Evolutionary conservation across 1,139 yeast species (phyloP), one percentile per base, ranked within the genome.

Genomic region (Blastobotrys serpentis): DNA sequence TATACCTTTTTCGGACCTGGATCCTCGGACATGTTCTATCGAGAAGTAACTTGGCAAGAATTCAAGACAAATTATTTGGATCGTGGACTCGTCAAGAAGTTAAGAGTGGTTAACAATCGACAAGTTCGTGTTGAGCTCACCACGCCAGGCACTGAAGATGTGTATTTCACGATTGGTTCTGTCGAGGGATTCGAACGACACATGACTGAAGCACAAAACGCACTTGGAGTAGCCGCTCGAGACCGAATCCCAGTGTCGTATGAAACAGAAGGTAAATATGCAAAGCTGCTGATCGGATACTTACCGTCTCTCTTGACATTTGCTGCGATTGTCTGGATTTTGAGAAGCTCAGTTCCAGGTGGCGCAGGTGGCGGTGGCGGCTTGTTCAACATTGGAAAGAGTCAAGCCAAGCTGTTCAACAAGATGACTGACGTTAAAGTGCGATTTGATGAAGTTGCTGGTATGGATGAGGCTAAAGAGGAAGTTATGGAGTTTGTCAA

Each of bases 401-500:
- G 92, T 40, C 85, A 84, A 47, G 98, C 98, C 32, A 89, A 90
- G 68, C 77, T 86, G 56, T 92, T 89, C 71, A 90, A 92, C 67
- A 89, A 86, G 64, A 96, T 89, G 63, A 83, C 95, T 4, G 95
- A 90, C 54, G 84, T 92, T 51, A 88, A 88, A 63, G 84, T 87
- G 45, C 81, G 82, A 60, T 92, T 94, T 66, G 81, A 84, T 60
- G 98, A 94, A 67, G 98, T 92, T 48, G 98, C 98, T 1, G 98
- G 98, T 30, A 86, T 90, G 80, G 84, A 84, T 52, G 98, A 92
- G 70, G 97, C 98, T n/a, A 92, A 92, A 68, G 90, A 84, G 62
- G 98, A 92, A 70, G 92, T 92, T 49, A 87, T 89, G 95, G 98
- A 92, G 67, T 92, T 92, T 74, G 98, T 92, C 47, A 84, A 85